Percentiles rank a stretch among this genome's conserved stretches.
Evolutionary conservation across 2,329 filamentous ascomycete genomes (phyloP).

Genomic region (Epichloe bromicola): DNA sequence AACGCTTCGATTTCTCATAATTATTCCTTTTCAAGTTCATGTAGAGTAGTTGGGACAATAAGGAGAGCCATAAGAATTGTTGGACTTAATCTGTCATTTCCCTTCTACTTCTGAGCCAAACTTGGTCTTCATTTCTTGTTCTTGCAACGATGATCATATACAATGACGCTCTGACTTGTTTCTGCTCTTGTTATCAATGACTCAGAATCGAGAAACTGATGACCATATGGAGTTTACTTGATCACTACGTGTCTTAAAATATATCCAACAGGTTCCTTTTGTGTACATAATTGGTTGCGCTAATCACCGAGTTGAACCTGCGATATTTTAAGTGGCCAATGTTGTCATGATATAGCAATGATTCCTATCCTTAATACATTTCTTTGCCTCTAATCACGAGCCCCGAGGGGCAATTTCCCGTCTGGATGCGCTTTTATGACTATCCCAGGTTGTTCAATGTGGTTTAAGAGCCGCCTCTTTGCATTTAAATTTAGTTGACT

Average conservation of each 20-base stretch:
- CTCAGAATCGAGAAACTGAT: no score
- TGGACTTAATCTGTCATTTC: not conserved
- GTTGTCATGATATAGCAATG: not conserved
- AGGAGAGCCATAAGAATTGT: not conserved
- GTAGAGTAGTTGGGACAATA: not conserved
- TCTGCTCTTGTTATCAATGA: not conserved
- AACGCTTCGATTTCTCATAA: slow-evolving; percentile 57
- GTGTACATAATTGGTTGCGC: no score
- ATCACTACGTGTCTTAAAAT: no score
- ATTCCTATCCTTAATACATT: not conserved
- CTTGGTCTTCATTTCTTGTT: not conserved
- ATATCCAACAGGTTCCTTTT: no score
- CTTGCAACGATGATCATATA: not conserved
- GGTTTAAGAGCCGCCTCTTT: not conserved
- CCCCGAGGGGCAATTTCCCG: not conserved
- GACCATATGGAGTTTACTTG: no score
- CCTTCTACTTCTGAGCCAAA: not conserved
- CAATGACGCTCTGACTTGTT: not conserved
- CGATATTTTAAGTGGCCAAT: not conserved
- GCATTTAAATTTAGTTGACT: not conserved
- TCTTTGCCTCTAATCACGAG: not conserved
- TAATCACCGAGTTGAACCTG: no score
- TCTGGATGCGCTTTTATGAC: not conserved
- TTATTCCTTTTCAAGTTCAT: not conserved
- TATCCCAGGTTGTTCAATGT: not conserved